Percentiles rank a stretch among this genome's conserved stretches.
phyloP scores from a whole-genome alignment of 2,329 filamentous ascomycete species.

The Clarireedia hainanense region DNA sequence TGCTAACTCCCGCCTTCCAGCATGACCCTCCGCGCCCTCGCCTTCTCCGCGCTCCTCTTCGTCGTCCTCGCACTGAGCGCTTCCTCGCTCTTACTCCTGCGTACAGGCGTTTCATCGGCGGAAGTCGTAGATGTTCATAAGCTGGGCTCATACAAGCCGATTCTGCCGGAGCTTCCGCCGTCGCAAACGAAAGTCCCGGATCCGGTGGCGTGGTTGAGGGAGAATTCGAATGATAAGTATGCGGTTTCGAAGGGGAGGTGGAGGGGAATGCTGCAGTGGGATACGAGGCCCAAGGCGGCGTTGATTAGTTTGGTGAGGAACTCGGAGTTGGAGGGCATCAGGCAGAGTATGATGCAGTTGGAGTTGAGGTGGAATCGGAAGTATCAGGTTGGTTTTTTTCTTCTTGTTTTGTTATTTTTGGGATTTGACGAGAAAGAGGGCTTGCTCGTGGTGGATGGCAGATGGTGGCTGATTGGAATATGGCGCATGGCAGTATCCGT shows the following conservation, averaged over 20 bases:
- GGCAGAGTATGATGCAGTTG: slow-evolving; percentile 64
- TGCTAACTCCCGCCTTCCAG: neutral
- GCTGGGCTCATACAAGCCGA: slow-evolving; percentile 7
- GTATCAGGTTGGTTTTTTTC: slow-evolving; percentile 16
- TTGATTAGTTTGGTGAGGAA: slow-evolving; percentile 66
- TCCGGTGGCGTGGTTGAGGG: slow-evolving; percentile 28
- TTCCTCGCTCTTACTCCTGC: neutral
- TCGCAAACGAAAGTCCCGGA: slow-evolving; percentile 17
- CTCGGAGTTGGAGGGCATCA: slow-evolving; percentile 57
- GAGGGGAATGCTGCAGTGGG: neutral
- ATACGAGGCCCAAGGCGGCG: slow-evolving; percentile 30
- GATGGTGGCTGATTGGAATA: neutral
- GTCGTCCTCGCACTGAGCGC: neutral
- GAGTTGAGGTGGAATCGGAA: slow-evolving; percentile 74
- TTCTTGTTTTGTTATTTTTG: neutral
- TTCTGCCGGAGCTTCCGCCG: slow-evolving; percentile 11
- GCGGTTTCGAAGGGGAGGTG: slow-evolving; percentile 15
- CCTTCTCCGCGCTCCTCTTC: slow-evolving; percentile 5
- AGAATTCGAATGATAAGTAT: slow-evolving; percentile 30
- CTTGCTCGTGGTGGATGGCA: neutral
- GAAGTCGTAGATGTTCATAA: neutral
- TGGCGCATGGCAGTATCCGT: slow-evolving; percentile 55
- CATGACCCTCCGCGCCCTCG: slow-evolving; percentile 7
- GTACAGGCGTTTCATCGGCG: neutral
- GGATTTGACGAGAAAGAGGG: neutral